Evolutionary conservation across 2,329 filamentous ascomycete species (phyloP).

Genomic region (Celoporthe dispersa): DNA sequence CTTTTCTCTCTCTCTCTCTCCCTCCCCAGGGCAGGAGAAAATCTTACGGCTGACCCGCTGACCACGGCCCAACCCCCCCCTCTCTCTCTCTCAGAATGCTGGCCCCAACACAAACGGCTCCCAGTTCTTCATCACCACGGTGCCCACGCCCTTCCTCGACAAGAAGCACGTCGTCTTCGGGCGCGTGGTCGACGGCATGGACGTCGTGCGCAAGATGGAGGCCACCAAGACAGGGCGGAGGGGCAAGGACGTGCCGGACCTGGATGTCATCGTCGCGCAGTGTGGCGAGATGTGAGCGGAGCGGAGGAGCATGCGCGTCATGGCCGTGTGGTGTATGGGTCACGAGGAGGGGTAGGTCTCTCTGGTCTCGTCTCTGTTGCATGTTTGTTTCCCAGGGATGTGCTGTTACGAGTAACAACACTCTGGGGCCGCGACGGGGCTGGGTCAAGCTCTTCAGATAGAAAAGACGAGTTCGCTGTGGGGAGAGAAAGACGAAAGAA

Average conservation of each 20-base stretch:
- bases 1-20: conserved; percentile 1
- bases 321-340: too few species aligned
- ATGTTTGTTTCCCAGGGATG: neutral
- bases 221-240: conserved; percentile 78
- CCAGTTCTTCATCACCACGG: conserved; percentile 97
- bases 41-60: neutral
- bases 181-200: conserved; percentile 85
- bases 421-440: neutral
- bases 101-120: conserved; percentile 92
- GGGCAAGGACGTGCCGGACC: conserved; percentile 77
- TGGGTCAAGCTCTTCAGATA: neutral
- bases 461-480: neutral
- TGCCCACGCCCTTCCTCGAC: conserved; percentile 84
- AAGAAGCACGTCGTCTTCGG: conserved; percentile 96
- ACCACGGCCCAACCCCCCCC: neutral
- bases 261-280: conserved; percentile 82
- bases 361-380: too few species aligned
- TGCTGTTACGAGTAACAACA: neutral
- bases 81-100: conserved; percentile 66
- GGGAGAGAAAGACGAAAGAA: too few species aligned
- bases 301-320: neutral
- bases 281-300: conserved; percentile 89
- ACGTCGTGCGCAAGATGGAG: conserved; percentile 91
- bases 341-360: too few species aligned
- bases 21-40: neutral